Evolutionary conservation across 768 basidiomycete genomes (phyloP), one percentile per base, ranked within the genome.

Genomic region (Hygrophorus pudorinus): DNA sequence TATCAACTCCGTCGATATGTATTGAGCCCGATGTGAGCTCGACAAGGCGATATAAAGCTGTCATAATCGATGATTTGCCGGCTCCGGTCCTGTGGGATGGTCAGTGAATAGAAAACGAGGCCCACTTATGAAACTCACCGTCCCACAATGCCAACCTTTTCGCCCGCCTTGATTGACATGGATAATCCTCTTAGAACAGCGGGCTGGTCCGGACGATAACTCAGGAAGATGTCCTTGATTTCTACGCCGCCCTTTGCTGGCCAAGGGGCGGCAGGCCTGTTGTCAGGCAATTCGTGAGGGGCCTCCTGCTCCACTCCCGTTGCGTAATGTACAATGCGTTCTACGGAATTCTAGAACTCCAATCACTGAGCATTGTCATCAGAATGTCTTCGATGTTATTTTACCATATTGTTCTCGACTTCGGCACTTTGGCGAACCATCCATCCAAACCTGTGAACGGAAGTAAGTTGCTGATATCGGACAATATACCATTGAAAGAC

Each of bases 111-210:
- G 36, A 42, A 36, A 30, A 39, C 29, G n/a, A 34, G 5, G 36
- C 24, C 30, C 40, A 14, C 44, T 29, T 16, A 32, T 31, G 37
- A 14, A 11, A 14, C 45, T 29, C 48, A 62, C 69, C 69, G 62
- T 50, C 90, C 89, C 38, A 94, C 85, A 42, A 94, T 85, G 21
- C 92, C 92, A 50, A 98, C 80, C 65, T 94, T 93, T 65, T 97
- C 92, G 4, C 85, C 85, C 0, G 76, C 76, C 0, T 64, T 59
- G 20, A 96, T 68, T 21, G 64, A 65, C 72, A 97, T 75, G 10
- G 73, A 76, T 38, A 97, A 59, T 2, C 83, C 84, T 61, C 84
- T 87, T n/a, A 97, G 67, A 5, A 96, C 91, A 2, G 79, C 64
- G 1, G 92, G 88, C n/a, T 97, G 72, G 45, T 82, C 92, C 0